Evolutionary conservation across 1,284 basidiomycete genomes (phyloP), one percentile per base, ranked within the genome.

Genomic region (Pascua guehoae): DNA sequence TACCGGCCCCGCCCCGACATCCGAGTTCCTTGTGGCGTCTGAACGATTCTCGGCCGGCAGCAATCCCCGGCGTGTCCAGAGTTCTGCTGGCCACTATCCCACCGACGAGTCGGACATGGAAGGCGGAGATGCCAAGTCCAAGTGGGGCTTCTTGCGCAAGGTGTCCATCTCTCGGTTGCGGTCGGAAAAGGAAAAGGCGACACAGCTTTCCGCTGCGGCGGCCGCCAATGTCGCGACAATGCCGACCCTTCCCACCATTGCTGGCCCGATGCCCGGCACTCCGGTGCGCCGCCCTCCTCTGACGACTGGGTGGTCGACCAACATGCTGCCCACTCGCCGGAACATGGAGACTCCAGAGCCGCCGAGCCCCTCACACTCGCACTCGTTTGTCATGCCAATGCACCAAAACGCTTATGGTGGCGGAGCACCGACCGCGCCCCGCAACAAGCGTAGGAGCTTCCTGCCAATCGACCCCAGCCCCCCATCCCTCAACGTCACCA

Each of bases 91-190:
- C 16, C 24, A 32, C 24, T 32, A 32, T 32, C 24, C 24, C 24
- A 32, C 24, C 24, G 24, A 32, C 24, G 56, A 53, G 14, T 58
- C 56, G n/a, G 56, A 58, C 32, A 24, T 40, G 32, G 56, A 53
- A 43, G n/a, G 38, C 17, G 39, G 45, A 8, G 24, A 32, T 32
- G 39, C 38, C 12, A 53, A 56, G 38, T 42, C 44, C 56, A 85
- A 88, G 58, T 94, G 91, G 90, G 90, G 92, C 4, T 94, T 96
- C 79, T 79, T 96, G 60, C 91, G 92, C 78, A 96, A 96, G 79
- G 93, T 96, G 88, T 93, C 90, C 11, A 92, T 93, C 88, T 87
- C 89, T 18, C 57, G 61, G 14, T 49, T 62, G 17, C 51, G 61
- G 4, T 49, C 62, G 12, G 67, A 70, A 4, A 65, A 66, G 58